Conservation (phyloP, 2,329 filamentous ascomycete species). For the Penicillium brevicompactum region DNA sequence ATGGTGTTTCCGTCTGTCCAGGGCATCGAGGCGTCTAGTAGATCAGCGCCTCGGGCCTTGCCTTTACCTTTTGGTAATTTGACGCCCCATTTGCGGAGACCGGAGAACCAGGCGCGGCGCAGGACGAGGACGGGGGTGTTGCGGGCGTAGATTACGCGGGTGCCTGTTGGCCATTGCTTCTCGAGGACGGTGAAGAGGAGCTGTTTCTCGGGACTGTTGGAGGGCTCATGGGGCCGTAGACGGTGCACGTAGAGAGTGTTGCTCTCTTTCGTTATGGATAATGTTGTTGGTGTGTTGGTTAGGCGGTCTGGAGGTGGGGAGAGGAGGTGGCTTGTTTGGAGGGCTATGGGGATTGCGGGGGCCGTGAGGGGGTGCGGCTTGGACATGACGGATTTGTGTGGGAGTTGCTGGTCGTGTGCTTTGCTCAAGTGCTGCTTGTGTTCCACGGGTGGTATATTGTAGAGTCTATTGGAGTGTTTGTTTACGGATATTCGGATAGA, state of each 20-base stretch:
- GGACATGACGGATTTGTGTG: not conserved
- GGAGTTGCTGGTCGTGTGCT: not conserved
- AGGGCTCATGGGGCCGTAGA: conserved; percentile 19
- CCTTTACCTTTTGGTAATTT: not conserved
- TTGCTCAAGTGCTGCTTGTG: not conserved
- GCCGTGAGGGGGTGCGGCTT: conserved; percentile 15
- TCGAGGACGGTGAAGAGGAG: conserved; percentile 21
- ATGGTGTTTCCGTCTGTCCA: not conserved
- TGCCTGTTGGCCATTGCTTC: conserved; percentile 20
- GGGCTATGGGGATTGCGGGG: conserved; percentile 24
- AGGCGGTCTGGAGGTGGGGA: conserved; percentile 24
- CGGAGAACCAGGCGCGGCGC: conserved; percentile 13
- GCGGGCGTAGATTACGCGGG: conserved; percentile 15
- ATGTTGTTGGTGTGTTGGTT: conserved; percentile 25
- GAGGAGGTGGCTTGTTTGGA: conserved; percentile 24
- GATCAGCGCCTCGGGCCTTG: not conserved
- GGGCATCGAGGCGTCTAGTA: not conserved
- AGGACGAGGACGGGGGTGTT: conserved; percentile 18
- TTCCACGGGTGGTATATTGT: not conserved
- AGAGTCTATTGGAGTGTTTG: not conserved
- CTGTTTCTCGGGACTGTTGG: conserved; percentile 14
- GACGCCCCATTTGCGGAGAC: not conserved
- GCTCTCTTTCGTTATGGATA: conserved; percentile 17
- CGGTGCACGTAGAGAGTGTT: conserved; percentile 17
- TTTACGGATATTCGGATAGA: not conserved